Base-by-base conservation (phyloP, 2,329 filamentous ascomycete genomes). In the Aurifilum marmelostoma region DNA sequence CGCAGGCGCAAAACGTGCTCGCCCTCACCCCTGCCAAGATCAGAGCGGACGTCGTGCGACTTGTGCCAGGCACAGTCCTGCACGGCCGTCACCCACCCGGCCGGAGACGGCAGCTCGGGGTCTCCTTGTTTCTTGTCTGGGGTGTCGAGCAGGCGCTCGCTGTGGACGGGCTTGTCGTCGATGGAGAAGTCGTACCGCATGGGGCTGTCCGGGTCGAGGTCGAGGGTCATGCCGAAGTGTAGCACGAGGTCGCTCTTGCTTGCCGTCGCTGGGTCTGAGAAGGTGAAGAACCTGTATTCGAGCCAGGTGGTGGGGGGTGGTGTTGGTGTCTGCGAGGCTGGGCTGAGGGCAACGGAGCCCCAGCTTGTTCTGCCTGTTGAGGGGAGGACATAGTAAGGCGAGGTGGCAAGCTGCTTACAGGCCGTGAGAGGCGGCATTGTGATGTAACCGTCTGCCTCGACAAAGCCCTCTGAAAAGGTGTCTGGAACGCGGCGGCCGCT, bases 181-280 rank as follows among this genome's bases (percentile, higher is more conserved):
- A 75, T 75, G 8, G 80, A 84, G 67, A 85, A 74, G 27, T 82
- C 77, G 72, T 84, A 87, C 52, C 79, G 77, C 11, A 85, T 78
- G 1, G 76, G 76, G 1, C 82, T 80, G 1, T 75, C 77, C 3
- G 75, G 76, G 9, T 76, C 75, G 0, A 78, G 72, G 11, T 77
- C 74, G 64, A 82, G 80, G 0, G 79, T 78, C 27, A 76, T 74
- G 5, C 79, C 78, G 11, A 80, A 76, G 47, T 79, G 76, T 1
- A 82, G 79, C 59, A 78, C 76, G 11, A 85, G 75, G 0, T 79
- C 6, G 1, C 54, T n/a, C 14, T 24, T 39, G 6, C 32, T 18
- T 0, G 50, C n/a, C 12, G 12, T 37, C 6, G n/a, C 12, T 0
- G 61, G 34, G 9, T 67, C 39, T 0, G 67, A 63, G 52, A 70